Conservation (phyloP, 2,329 filamentous ascomycete genomes). For the Trichoderma simmonsii region DNA sequence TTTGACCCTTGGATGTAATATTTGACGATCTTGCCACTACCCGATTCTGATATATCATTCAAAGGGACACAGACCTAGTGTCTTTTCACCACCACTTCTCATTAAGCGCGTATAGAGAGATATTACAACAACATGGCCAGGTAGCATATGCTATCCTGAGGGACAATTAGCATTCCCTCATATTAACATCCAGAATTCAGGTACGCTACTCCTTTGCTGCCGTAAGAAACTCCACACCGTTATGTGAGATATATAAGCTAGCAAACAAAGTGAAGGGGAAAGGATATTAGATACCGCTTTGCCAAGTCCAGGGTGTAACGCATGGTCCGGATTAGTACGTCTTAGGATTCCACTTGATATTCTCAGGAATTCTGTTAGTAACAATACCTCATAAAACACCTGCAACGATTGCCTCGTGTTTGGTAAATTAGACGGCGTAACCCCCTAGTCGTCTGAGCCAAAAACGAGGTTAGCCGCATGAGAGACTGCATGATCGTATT, state of each 20-base stretch:
- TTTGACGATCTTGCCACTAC: not conserved
- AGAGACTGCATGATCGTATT: not conserved
- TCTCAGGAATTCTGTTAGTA: not conserved
- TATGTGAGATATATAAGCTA: not conserved
- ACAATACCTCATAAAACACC: not conserved
- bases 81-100: not conserved
- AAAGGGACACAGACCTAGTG: not conserved
- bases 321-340: not conserved
- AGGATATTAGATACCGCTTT: not conserved
- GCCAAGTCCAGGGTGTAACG: not conserved
- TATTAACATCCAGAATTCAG: not conserved
- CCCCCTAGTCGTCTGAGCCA: not conserved
- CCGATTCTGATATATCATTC: not conserved
- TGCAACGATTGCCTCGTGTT: not conserved
- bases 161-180: not conserved
- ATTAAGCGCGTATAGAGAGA: not conserved
- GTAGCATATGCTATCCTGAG: not conserved
- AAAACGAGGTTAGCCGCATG: not conserved
- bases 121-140: not conserved
- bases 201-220: not conserved
- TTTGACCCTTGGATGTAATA: not conserved
- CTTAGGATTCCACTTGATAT: not conserved
- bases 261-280: not conserved
- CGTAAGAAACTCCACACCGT: not conserved
- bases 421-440: not conserved